Percentiles rank a stretch among this genome's conserved stretches.
These are phyloP conservation scores for Kalaharituber pfeilii DNA, from an alignment of 2,329 filamentous ascomycete genomes.

Conservation along the genomic window DNA sequence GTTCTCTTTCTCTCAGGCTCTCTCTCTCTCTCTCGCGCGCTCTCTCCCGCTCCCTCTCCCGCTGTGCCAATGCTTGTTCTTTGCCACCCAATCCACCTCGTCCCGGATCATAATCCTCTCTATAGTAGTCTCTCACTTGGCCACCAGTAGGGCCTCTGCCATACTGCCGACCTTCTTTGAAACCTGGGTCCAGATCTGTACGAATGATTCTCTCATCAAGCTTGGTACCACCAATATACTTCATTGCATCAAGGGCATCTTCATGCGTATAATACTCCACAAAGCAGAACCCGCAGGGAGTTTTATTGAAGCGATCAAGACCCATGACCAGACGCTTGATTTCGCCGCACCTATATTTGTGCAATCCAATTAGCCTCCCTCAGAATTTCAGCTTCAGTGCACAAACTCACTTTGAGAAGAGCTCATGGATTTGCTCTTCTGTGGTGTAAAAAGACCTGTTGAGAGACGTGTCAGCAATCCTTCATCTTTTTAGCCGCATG, in stretches of 20 bases:
- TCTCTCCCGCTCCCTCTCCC: conserved; percentile 1
- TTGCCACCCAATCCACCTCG: conserved; percentile 60
- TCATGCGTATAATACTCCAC: conserved; percentile 98
- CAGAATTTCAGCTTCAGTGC: background rate
- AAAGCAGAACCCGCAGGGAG: conserved; percentile 97
- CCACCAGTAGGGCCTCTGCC: conserved; percentile 63
- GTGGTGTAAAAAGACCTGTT: conserved; percentile 87
- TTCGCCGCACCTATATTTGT: conserved; percentile 51
- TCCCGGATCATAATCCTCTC: conserved; percentile 91
- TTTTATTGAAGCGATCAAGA: conserved; percentile 90
- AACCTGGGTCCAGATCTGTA: conserved; percentile 88
- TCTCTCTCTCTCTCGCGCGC: too few relatives aligned
- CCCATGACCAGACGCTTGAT: conserved; percentile 98
- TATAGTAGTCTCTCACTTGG: conserved; percentile 93
- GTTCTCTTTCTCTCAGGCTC: conserved; percentile 1
- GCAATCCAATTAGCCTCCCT: background rate
- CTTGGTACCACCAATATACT: conserved; percentile 96
- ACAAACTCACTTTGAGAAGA: conserved; percentile 57
- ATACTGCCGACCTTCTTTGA: conserved; percentile 90
- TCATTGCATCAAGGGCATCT: conserved; percentile 94
- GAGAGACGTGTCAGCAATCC: conserved; percentile 4
- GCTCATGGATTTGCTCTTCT: conserved; percentile 95
- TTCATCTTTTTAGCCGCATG: conserved; percentile 5
- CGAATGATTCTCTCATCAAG: conserved; percentile 92
- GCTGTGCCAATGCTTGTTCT: conserved; percentile 12